Conservation (phyloP, 441 rosid genomes). For the Hura crepitans region DNA sequence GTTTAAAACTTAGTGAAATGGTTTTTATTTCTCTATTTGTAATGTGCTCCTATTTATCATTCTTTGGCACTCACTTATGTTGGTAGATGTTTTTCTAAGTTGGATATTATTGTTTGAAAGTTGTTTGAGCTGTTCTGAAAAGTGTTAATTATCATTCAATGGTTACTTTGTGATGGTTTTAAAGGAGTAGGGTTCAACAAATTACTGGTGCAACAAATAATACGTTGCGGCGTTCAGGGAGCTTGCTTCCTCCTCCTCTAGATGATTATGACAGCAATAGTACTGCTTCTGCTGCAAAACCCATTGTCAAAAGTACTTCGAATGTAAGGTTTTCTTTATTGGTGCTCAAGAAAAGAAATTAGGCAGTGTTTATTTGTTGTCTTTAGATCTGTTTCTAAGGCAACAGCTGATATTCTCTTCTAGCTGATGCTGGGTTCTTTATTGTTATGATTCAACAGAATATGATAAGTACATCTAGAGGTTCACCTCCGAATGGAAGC, state of each 20-base stretch:
- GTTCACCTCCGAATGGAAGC: conserved; percentile 78
- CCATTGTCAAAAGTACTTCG: conserved; percentile 36
- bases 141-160: not conserved
- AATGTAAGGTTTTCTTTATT: conserved; percentile 42
- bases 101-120: not conserved
- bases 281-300: conserved; percentile 44
- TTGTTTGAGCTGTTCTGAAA: not conserved
- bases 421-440: not conserved
- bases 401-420: not conserved
- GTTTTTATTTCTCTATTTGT: not conserved
- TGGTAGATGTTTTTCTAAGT: not conserved
- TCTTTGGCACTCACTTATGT: not conserved
- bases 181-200: conserved; percentile 60
- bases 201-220: conserved; percentile 50
- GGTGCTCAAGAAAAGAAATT: not conserved
- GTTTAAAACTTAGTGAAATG: not conserved
- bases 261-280: conserved; percentile 44
- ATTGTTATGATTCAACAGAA: conserved; percentile 36
- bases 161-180: conserved; percentile 29
- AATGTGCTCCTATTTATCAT: not conserved
- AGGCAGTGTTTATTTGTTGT: not conserved
- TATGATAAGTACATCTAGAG: conserved; percentile 38
- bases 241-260: conserved; percentile 53
- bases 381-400: not conserved
- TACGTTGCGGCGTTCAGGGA: conserved; percentile 47